Evolutionary conservation across 2,329 filamentous ascomycete genomes (phyloP).

Genomic region (Huntiella moniliformis): DNA sequence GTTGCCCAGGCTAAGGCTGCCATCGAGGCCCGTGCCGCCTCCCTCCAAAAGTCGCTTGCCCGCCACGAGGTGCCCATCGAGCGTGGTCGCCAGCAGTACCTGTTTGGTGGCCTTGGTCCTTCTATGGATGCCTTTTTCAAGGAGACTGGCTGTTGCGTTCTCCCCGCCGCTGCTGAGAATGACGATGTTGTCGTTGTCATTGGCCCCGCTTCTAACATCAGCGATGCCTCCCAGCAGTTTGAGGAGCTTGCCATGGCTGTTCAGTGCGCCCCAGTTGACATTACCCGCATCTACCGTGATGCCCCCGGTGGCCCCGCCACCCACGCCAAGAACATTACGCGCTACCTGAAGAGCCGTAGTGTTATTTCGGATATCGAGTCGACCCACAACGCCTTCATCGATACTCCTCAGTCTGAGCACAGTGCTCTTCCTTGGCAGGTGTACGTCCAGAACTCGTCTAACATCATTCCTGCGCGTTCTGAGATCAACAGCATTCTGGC

Average conservation of each 20-base stretch:
- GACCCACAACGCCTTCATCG: conserved; percentile 68
- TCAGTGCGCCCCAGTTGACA: conserved; percentile 67
- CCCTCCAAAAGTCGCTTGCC: conserved; percentile 57
- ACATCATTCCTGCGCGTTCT: conserved; percentile 53
- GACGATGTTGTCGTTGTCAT: conserved; percentile 73
- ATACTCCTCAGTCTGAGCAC: conserved; percentile 51
- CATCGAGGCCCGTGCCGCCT: conserved; percentile 59
- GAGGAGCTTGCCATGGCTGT: conserved; percentile 79
- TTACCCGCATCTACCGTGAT: conserved; percentile 59
- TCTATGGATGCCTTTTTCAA: conserved; percentile 72
- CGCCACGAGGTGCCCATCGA: conserved; percentile 68
- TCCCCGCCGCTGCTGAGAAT: conserved; percentile 60
- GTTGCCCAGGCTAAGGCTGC: conserved; percentile 63
- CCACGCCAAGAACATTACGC: conserved; percentile 72
- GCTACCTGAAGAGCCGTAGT: conserved; percentile 66
- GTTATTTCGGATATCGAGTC: conserved; percentile 71
- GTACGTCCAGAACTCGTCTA: conserved; percentile 73
- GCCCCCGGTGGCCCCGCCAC: conserved; percentile 52
- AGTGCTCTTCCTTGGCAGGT: conserved; percentile 69
- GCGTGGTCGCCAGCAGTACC: conserved; percentile 81
- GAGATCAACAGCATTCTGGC: conserved; percentile 58
- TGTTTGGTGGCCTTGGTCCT: conserved; percentile 67
- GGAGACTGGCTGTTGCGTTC: conserved; percentile 76
- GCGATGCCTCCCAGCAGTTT: conserved; percentile 59
- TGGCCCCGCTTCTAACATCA: conserved; percentile 56